Evolutionary conservation across 208 protist species (phyloP), one percentile per base, ranked within the genome.

Genomic region (Leishmania tropica): DNA sequence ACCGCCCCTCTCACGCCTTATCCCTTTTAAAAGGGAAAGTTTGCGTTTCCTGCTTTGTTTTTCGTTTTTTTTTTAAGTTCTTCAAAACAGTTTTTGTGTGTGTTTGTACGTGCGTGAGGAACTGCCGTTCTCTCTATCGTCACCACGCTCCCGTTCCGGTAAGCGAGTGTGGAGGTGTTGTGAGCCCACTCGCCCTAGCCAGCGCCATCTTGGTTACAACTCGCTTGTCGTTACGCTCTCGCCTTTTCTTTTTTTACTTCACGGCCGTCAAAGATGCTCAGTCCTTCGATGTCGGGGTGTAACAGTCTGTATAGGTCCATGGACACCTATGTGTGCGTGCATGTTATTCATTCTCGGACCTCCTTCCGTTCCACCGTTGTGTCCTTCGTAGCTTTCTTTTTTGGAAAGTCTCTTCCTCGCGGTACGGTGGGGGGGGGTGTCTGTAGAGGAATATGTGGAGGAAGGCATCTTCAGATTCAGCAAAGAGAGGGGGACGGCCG

Each of bases 161-260:
- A 64, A 3, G 58, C 28, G 40, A 68, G 21, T 73, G 21, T 31
- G 24, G 21, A 77, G 28, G 48, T 68, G 48, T 42, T 75, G 56
- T 78, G 11, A 28, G 15, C 28, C 48, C n/a, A 82, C 77, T 74
- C 28, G 31, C 78, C 19, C 42, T 82, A 3, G 19, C 11, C 51
- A 54, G 15, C 15, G 51, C 6, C 4, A 21, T 54, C 4, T 21
- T 54, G 7, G 51, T 54, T 21, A 3, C 51, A 54, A 54, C 10
- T 21, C 17, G 2, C 21, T 4, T 54, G 51, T 19, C 17, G 17
- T 6, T 48, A 6, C 1, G 45, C 51, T 54, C 15, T 13, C 15
- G 4, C 17, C 2, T 54, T 54, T 64, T 64, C 13, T 17, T 31
- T 45, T 45, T 7, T 45, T 10, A 5, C 3, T 17, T 31, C 58